phyloP scores from a whole-genome alignment of 768 basidiomycete species.

The Macrocybe gigantea region DNA sequence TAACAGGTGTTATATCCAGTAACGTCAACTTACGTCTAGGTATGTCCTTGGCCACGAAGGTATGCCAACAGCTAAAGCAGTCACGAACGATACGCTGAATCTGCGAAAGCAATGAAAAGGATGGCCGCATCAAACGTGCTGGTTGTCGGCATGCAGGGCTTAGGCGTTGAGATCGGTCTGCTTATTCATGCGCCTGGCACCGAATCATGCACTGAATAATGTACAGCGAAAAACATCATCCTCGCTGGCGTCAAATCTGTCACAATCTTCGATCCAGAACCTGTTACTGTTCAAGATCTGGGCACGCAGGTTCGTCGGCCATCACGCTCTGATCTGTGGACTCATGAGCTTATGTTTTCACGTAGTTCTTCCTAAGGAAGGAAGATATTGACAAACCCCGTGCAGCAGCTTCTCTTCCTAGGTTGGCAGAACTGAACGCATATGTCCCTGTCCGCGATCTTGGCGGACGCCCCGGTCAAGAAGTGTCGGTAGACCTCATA shows the following conservation, averaged over 20 bases:
- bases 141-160: conserved; percentile 84
- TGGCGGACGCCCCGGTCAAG: conserved; percentile 71
- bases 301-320: conserved; percentile 76
- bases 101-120: conserved; percentile 87
- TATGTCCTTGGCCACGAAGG: conserved; percentile 98
- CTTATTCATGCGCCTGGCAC: not conserved
- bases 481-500: conserved; percentile 75
- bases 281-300: conserved; percentile 81
- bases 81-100: conserved; percentile 5
- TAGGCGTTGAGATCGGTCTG: conserved; percentile 90
- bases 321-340: not conserved
- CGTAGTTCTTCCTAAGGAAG: conserved; percentile 87
- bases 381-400: conserved; percentile 86
- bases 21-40: conserved; percentile 27
- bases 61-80: conserved; percentile 20
- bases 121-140: conserved; percentile 97
- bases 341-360: conserved; percentile 8
- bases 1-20: conserved; percentile 5
- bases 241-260: conserved; percentile 98
- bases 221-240: conserved; percentile 85
- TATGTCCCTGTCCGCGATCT: conserved; percentile 92
- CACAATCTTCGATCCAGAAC: conserved; percentile 91
- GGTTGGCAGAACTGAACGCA: conserved; percentile 89
- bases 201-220: conserved; percentile 3
- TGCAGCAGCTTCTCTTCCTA: conserved; percentile 79